Conservation (phyloP, 1,139 yeast species). For the Eremothecium gossypii region DNA sequence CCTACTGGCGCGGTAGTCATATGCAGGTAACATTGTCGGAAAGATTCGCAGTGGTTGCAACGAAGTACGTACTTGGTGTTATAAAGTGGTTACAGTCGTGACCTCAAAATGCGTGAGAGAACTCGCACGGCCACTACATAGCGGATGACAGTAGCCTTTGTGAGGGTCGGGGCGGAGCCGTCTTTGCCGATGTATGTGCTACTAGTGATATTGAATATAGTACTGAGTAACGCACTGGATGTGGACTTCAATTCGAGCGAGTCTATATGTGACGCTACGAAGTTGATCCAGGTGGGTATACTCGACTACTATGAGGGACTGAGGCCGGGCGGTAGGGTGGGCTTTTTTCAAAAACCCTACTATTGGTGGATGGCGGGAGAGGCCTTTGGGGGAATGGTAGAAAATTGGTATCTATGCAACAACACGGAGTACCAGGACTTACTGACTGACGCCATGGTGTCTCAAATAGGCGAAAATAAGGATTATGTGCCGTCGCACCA, state of each 20-base stretch:
- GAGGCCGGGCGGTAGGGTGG: slow-evolving; percentile 47
- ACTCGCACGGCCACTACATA: too few relatives aligned
- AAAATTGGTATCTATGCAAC: slow-evolving; percentile 42
- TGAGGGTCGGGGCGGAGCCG: too few relatives aligned
- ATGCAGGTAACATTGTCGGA: too few relatives aligned
- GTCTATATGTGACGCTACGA: slow-evolving; percentile 46
- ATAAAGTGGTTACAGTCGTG: too few relatives aligned
- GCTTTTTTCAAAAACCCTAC: slow-evolving; percentile 50
- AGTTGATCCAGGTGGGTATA: slow-evolving; percentile 40
- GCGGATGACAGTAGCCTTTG: too few relatives aligned
- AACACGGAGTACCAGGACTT: slow-evolving; percentile 36
- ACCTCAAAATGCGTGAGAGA: too few relatives aligned
- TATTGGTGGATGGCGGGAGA: slow-evolving; percentile 73
- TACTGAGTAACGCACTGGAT: slow-evolving; percentile 12
- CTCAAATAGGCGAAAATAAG: slow-evolving; percentile 45
- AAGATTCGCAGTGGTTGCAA: too few relatives aligned
- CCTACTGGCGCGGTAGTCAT: too few relatives aligned
- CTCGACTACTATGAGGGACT: slow-evolving; percentile 51
- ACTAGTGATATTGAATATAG: too few relatives aligned
- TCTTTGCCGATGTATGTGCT: too few relatives aligned
- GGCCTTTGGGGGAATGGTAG: slow-evolving; percentile 54
- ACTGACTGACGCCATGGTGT: slow-evolving; percentile 41
- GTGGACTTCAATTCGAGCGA: slow-evolving; percentile 29
- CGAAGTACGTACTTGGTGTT: too few relatives aligned
- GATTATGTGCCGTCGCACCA: slow-evolving; percentile 53